Conservation (phyloP, 345 rosid genomes). For the Hibiscus syriacus region DNA sequence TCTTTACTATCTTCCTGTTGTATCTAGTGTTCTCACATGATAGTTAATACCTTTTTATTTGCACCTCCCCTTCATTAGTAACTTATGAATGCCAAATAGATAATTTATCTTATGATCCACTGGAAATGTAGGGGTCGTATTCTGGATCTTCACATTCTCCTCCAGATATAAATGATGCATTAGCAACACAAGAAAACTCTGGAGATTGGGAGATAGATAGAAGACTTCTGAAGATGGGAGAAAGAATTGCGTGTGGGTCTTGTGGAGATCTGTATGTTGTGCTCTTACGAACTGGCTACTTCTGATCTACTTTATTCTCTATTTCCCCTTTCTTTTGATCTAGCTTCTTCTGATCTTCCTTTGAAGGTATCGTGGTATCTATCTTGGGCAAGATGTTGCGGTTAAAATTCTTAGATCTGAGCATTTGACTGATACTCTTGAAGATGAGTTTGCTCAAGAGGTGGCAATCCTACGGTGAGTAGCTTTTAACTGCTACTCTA, state of each 20-base stretch:
- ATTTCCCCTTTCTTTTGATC: conserved; percentile 2
- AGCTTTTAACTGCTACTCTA: conserved; percentile 4
- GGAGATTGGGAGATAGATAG: conserved; percentile 56
- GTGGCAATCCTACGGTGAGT: conserved; percentile 61
- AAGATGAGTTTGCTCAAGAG: conserved; percentile 64
- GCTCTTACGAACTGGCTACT: conserved; percentile 8
- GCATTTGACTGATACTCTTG: conserved; percentile 42
- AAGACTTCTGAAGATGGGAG: conserved; percentile 50
- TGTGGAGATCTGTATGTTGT: conserved; percentile 68
- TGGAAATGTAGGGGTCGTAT: conserved; percentile 46
- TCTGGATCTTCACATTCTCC: conserved; percentile 44
- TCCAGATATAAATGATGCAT: conserved; percentile 26
- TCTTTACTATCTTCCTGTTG: conserved; percentile 1
- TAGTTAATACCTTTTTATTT: neutral
- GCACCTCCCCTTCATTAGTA: neutral
- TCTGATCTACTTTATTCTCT: conserved; percentile 1
- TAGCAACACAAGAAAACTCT: conserved; percentile 21
- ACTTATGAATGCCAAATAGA: conserved; percentile 3
- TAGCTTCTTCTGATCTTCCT: conserved; percentile 10
- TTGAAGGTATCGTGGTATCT: conserved; percentile 50
- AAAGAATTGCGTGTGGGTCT: conserved; percentile 61
- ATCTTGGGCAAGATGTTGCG: conserved; percentile 71
- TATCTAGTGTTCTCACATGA: neutral
- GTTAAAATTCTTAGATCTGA: conserved; percentile 59
- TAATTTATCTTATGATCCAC: neutral